A percentile compares a stretch with the other conserved stretches of the same genome.
Evolutionary conservation across 495 filamentous ascomycete species (phyloP).

Genomic region (Xylaria intraflava): DNA sequence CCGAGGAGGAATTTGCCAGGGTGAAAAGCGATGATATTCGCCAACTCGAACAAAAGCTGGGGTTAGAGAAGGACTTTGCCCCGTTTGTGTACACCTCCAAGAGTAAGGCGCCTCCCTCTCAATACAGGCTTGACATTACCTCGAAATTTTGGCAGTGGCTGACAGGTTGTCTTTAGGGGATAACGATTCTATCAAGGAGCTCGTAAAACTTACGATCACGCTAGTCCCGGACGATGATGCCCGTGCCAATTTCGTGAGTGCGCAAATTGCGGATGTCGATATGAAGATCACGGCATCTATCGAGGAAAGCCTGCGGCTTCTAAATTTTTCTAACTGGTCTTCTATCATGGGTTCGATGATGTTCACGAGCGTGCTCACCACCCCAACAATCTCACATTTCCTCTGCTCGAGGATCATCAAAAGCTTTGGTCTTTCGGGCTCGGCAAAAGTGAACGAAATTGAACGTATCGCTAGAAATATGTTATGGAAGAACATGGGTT

Average conservation of each 20-base stretch:
- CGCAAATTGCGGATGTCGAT: slow-evolving; percentile 12
- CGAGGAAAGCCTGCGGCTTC: slow-evolving; percentile 12
- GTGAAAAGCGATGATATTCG: slow-evolving; percentile 10
- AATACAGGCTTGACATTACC: background rate
- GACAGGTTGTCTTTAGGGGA: slow-evolving; percentile 1
- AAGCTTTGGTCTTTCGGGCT: slow-evolving; percentile 6
- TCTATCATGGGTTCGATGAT: slow-evolving; percentile 11
- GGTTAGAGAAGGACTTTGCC: slow-evolving; percentile 9
- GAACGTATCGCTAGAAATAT: slow-evolving; percentile 8
- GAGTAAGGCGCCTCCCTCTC: background rate
- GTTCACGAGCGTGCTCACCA: slow-evolving; percentile 10
- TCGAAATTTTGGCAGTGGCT: background rate
- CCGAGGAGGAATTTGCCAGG: slow-evolving; percentile 6
- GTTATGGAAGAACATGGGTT: slow-evolving; percentile 11
- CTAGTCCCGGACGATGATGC: slow-evolving; percentile 8
- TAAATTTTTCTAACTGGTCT: slow-evolving; percentile 13
- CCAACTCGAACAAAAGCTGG: slow-evolving; percentile 9
- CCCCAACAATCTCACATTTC: slow-evolving; percentile 13
- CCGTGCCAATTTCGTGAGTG: slow-evolving; percentile 10
- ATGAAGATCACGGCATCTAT: slow-evolving; percentile 9
- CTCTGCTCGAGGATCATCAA: slow-evolving; percentile 13
- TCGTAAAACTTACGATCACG: slow-evolving; percentile 7
- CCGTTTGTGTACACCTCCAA: slow-evolving; percentile 12
- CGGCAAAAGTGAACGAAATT: slow-evolving; percentile 11
- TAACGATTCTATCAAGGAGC: slow-evolving; percentile 10